phyloP scores from a whole-genome alignment of 441 rosid species.

The Pelargonium myrrhifolium region DNA sequence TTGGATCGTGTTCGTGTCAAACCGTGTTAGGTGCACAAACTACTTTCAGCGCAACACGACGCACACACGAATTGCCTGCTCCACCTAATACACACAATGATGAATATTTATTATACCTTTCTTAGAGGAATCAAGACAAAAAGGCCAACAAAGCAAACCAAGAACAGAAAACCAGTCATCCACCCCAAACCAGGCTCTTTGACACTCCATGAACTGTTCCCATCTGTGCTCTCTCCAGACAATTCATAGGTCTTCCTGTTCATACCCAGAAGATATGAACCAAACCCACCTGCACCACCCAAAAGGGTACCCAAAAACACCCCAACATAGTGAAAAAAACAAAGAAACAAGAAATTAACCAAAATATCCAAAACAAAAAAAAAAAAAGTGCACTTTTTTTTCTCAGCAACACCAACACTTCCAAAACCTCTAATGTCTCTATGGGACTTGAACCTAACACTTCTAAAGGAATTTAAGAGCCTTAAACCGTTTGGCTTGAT shows the following conservation, averaged over 20 bases:
- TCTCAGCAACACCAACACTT: too few species aligned
- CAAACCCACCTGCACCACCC: constrained; percentile 69
- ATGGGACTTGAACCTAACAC: too few species aligned
- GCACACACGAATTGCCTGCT: too few species aligned
- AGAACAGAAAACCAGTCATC: constrained; percentile 82
- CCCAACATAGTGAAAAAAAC: too few species aligned
- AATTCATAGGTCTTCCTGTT: constrained; percentile 59
- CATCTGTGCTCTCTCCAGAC: constrained; percentile 47
- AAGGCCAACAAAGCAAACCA: constrained; percentile 70
- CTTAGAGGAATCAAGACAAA: constrained; percentile 79
- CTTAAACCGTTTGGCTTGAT: too few species aligned
- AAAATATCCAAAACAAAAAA: background rate
- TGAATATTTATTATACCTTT: constrained; percentile 37
- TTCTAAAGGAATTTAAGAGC: too few species aligned
- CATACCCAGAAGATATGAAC: constrained; percentile 75
- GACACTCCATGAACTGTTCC: constrained; percentile 51
- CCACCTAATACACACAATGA: too few species aligned
- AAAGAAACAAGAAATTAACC: too few species aligned
- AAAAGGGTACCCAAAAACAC: background rate
- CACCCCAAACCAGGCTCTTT: constrained; percentile 84
- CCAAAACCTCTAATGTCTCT: too few species aligned
- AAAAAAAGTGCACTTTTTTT: background rate
- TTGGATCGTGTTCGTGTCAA: too few species aligned
- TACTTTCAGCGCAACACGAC: too few species aligned
- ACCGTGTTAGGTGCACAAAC: too few species aligned